These are phyloP conservation scores for Typha latifolia DNA, from an alignment of 176 grass and related monocot species.

Conservation along the genomic window DNA sequence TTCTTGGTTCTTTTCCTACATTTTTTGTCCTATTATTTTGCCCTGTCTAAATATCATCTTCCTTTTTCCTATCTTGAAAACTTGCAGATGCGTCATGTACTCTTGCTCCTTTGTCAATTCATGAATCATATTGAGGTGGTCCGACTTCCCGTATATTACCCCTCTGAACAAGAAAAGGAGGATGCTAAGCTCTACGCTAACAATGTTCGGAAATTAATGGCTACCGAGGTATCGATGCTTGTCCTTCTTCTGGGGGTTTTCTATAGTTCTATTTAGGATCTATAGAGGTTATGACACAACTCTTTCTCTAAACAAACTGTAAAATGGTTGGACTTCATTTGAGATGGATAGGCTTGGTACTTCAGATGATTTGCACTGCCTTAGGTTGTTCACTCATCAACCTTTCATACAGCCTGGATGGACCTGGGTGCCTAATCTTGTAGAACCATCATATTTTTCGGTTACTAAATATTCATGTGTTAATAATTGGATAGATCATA, in stretches of 20 bases:
- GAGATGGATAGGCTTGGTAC: background rate
- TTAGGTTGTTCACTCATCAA: too few species aligned
- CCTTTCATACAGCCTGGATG: too few species aligned
- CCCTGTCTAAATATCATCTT: background rate
- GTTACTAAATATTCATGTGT: too few species aligned
- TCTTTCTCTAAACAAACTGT: background rate
- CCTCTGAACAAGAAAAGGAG: constrained; percentile 80
- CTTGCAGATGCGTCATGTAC: constrained; percentile 64
- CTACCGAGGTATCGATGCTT: constrained; percentile 48
- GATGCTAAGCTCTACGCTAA: constrained; percentile 74
- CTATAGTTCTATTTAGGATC: too few species aligned
- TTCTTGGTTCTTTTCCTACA: background rate
- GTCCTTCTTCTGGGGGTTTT: background rate
- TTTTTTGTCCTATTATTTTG: background rate
- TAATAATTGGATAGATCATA: too few species aligned
- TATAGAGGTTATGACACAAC: background rate
- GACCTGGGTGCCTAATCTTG: too few species aligned
- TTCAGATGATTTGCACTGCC: too few species aligned
- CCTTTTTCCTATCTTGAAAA: constrained; percentile 18
- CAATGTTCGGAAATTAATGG: constrained; percentile 82
- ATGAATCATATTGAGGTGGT: constrained; percentile 82
- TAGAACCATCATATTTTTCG: too few species aligned
- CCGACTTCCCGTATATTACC: constrained; percentile 68
- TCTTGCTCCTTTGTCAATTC: constrained; percentile 91
- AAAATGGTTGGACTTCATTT: background rate